Base-by-base conservation (phyloP, 805 yeast genomes). In the Saccharomyces jurei region DNA sequence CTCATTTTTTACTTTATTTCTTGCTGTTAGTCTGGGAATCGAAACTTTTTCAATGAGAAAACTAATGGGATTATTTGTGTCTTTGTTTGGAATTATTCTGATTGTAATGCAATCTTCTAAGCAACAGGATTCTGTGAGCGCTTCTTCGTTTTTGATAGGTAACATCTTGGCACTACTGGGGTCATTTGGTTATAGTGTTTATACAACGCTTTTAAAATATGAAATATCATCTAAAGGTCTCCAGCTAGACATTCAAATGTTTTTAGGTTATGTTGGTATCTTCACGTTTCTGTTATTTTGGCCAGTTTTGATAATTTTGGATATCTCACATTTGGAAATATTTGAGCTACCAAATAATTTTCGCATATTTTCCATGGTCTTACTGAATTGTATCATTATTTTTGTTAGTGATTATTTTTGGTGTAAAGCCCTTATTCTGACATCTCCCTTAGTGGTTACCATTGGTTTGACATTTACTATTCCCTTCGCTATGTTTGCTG, bases 401-500 rank as follows among this genome's bases (percentile, higher is more conserved):
- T 83, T 92, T 59, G 71, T 89, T 17, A 84, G 94, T 31, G 97
- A 91, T 67, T 88, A 84, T 63, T 82, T 92, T 63, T 91, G 98
- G 98, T 96, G 95, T 30, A 81, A 88, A 60, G 94, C 97, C 0
- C 90, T 89, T 78, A 77, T 91, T 17, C 73, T 90, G 64, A 91
- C 97, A 1, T 83, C 91, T 46, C 98, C 98, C 2, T 75, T 91
- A 59, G 89, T 95, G 0, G 97, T 90, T 3, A 92, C 97, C 0
- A 91, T 91, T 14, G 98, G 97, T 0, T 75, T 91, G 26, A 84
- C 95, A n/a, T 80, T 90, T 56, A 90, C 97, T 0, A 92, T 91
- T 28, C 98, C 98, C 2, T 77, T 91, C 52, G 94, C 97, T 0
- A 87, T 92, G 86, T 65, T 87, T n/a, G 96, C 96, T 30, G 97